Percentiles rank a stretch among this genome's conserved stretches.
Evolutionary conservation across 2,329 filamentous ascomycete species (phyloP).

Genomic region (Ilyonectria mors-panacis): DNA sequence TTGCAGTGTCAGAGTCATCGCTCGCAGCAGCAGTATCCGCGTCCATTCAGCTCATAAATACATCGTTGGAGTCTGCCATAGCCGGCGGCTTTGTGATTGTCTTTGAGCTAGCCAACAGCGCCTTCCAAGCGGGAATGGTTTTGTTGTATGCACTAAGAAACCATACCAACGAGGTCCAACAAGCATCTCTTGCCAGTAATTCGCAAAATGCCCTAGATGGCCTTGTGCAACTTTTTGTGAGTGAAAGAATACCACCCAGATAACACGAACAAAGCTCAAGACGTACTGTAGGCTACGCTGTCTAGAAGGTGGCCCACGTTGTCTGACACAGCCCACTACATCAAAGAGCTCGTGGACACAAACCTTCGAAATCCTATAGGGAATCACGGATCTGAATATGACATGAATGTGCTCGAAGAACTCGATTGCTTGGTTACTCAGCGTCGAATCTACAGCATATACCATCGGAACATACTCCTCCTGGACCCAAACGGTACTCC

Average conservation of each 20-base stretch:
- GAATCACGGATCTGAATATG: constrained; percentile 25
- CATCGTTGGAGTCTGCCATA: constrained; percentile 1
- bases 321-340: constrained; percentile 29
- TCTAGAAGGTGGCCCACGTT: constrained; percentile 21
- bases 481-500: constrained; percentile 1
- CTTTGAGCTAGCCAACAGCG: constrained; percentile 3
- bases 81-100: constrained; percentile 1
- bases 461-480: constrained; percentile 31
- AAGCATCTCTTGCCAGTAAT: background rate
- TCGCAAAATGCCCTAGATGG: constrained; percentile 6
- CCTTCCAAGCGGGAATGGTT: constrained; percentile 8
- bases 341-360: constrained; percentile 33
- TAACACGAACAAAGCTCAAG: background rate
- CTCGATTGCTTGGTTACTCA: constrained; percentile 36
- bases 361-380: constrained; percentile 27
- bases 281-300: background rate
- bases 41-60: constrained; percentile 10
- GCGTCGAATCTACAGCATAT: constrained; percentile 33
- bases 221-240: constrained; percentile 8
- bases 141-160: background rate
- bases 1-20: constrained; percentile 28
- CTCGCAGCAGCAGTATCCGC: constrained; percentile 13
- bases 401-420: constrained; percentile 34
- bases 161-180: background rate
- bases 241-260: background rate